A percentile compares a stretch with the other conserved stretches of the same genome.
Conservation (phyloP, 2,329 filamentous ascomycete genomes). For the Aspergillus udagawae region DNA sequence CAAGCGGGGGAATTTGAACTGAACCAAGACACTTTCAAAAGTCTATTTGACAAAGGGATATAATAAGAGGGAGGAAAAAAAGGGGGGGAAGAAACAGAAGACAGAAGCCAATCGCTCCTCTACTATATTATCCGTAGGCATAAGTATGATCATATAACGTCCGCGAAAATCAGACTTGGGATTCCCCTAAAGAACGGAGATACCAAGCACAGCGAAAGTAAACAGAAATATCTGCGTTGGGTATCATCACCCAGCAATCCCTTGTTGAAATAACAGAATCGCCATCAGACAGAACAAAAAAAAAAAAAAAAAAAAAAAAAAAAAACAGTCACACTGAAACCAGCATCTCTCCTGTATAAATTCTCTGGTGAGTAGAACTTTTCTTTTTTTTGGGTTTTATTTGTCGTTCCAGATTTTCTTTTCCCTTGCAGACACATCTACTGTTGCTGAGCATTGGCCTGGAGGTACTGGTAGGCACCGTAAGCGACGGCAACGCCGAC, state of each 20-base stretch:
- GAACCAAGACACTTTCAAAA: background rate
- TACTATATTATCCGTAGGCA: background rate
- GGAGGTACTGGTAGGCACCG: slow-evolving; percentile 79
- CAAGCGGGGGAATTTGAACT: background rate
- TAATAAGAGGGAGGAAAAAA: background rate
- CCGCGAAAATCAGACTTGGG: background rate
- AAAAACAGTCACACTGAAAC: background rate
- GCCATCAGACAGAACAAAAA: background rate
- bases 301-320: background rate
- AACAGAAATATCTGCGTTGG: background rate
- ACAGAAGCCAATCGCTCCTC: background rate
- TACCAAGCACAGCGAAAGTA: background rate
- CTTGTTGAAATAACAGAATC: slow-evolving; percentile 5
- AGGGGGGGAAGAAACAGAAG: background rate
- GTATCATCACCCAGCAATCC: background rate
- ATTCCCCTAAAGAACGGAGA: background rate
- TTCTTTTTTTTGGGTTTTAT: slow-evolving; percentile 4
- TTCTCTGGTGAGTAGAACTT: slow-evolving; percentile 1
- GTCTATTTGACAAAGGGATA: background rate
- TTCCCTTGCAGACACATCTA: slow-evolving; percentile 11
- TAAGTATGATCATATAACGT: background rate
- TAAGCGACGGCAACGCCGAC: slow-evolving; percentile 74
- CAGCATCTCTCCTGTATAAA: slow-evolving; percentile 6
- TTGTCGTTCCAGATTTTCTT: slow-evolving; percentile 3
- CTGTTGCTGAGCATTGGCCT: slow-evolving; percentile 41